A percentile compares a stretch with the other conserved stretches of the same genome.
Conservation (phyloP, 2,329 filamentous ascomycete genomes). For the Macrophomina tecta region DNA sequence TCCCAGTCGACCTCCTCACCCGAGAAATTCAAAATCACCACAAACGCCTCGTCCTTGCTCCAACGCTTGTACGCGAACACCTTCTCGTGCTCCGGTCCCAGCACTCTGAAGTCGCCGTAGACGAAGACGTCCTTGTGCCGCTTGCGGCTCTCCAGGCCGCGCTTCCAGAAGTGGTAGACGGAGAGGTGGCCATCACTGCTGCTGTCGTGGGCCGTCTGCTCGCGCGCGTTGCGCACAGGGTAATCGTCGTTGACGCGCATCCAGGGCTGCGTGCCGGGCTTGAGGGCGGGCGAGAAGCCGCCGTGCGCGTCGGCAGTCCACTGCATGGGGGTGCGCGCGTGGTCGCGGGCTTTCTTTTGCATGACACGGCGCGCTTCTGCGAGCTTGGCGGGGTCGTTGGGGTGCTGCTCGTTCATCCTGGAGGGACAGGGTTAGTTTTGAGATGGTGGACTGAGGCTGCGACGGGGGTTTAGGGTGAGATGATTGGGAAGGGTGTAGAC, state of each 20-base stretch:
- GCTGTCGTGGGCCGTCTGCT: conserved; percentile 49
- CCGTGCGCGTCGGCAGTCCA: conserved; percentile 64
- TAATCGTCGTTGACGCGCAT: conserved; percentile 66
- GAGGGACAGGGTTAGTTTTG: neutral
- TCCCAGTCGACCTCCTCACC: conserved; percentile 40
- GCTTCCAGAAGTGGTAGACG: conserved; percentile 67
- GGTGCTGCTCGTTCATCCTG: conserved; percentile 41
- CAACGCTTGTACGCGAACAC: conserved; percentile 41
- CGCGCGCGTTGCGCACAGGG: conserved; percentile 61
- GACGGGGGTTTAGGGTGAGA: too few relatives aligned
- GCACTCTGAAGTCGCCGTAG: conserved; percentile 63
- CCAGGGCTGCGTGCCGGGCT: conserved; percentile 58
- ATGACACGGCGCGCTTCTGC: conserved; percentile 35
- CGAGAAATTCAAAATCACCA: conserved; percentile 44
- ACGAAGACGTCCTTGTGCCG: conserved; percentile 64
- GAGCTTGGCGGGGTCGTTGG: conserved; percentile 38
- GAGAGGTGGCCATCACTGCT: conserved; percentile 39
- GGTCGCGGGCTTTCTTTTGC: conserved; percentile 66
- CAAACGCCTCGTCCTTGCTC: conserved; percentile 37
- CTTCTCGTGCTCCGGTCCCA: conserved; percentile 49
- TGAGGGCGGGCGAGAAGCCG: conserved; percentile 61
- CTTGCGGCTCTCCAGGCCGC: conserved; percentile 61
- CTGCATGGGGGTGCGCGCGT: conserved; percentile 71
- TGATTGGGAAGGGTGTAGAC: neutral
- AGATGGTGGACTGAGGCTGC: neutral